These are phyloP conservation scores for Quercus mongolica DNA, from an alignment of 306 rosid genomes.

Conservation along the genomic window DNA sequence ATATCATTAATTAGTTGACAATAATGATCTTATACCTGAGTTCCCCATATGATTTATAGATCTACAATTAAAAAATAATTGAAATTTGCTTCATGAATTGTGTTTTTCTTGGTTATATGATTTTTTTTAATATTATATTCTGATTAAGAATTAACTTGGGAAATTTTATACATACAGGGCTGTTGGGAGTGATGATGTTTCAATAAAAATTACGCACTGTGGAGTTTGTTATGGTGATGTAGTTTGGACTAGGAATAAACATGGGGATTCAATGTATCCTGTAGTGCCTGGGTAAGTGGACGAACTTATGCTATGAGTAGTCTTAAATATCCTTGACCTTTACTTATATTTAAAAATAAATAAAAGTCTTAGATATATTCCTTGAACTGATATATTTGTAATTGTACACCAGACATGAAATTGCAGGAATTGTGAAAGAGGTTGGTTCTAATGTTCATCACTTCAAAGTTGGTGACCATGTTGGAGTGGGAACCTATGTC, in stretches of 20 bases:
- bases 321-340: not conserved
- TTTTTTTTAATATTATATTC: not conserved
- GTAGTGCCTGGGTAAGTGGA: slow-evolving; percentile 39
- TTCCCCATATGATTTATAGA: not conserved
- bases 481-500: slow-evolving; percentile 50
- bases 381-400: not conserved
- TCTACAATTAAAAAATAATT: not conserved
- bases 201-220: slow-evolving; percentile 39
- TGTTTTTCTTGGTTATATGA: not conserved
- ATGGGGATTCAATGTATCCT: slow-evolving; percentile 42
- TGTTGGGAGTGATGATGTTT: slow-evolving; percentile 39
- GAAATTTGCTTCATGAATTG: not conserved
- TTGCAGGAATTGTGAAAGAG: slow-evolving; percentile 42
- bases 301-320: not conserved
- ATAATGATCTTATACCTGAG: not conserved
- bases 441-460: slow-evolving; percentile 38
- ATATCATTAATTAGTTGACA: not conserved
- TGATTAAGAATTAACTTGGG: not conserved
- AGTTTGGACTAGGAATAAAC: slow-evolving; percentile 38
- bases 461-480: slow-evolving; percentile 50
- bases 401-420: slow-evolving; percentile 42
- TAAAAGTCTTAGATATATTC: not conserved
- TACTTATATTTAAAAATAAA: no score
- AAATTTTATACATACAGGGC: slow-evolving; percentile 21
- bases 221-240: slow-evolving; percentile 52